Base-by-base conservation (phyloP, 331 rosid genomes). In the Quercus lobata region DNA sequence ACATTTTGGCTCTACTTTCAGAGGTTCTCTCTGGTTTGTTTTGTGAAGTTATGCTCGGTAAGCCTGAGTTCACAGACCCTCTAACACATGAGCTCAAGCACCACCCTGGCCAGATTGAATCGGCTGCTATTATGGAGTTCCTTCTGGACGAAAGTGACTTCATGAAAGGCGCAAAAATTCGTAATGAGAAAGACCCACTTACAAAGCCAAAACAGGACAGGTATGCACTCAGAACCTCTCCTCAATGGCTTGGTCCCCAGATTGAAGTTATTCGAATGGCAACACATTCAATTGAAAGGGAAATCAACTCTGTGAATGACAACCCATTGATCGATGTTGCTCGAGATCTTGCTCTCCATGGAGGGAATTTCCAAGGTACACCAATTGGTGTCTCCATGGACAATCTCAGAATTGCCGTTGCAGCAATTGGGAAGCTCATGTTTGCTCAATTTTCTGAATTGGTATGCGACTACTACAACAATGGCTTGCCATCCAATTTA, bases 381-480 rank as follows among this genome's bases (percentile, higher is more conserved):
- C 84, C 87, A 30, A 72, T 84, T 7, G 87, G 87, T 6, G 87
- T 84, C 2, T 84, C 84, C 73, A 80, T 84, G 87, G 87, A 84
- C 30, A 84, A 80, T 46, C 61, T 80, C 69, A 74, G 87, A 29
- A 79, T 84, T 30, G 82, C 87, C 25, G 5, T 84, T n/a, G 87
- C 84, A 54, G 87, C 87, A 14, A 80, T 84, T 19, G 87, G 87
- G 11, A 84, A 84, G 74, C 79, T 84, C 34, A 80, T 84, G 84
- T 84, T 84, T 52, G 87, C 87, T 37, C 87, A 84, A 58, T 84
- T 84, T 66, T 84, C 87, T 3, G 87, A 84, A 35, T 84, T 84
- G 7, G 87, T 84, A 4, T 79, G 81, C 25, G 84, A 84, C 24
- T 69, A 79, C 72, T 84, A 76, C 84, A 84, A 65, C 54, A 84